Base-by-base conservation (phyloP, 2,329 filamentous ascomycete species). In the Cladosporium sp. region DNA sequence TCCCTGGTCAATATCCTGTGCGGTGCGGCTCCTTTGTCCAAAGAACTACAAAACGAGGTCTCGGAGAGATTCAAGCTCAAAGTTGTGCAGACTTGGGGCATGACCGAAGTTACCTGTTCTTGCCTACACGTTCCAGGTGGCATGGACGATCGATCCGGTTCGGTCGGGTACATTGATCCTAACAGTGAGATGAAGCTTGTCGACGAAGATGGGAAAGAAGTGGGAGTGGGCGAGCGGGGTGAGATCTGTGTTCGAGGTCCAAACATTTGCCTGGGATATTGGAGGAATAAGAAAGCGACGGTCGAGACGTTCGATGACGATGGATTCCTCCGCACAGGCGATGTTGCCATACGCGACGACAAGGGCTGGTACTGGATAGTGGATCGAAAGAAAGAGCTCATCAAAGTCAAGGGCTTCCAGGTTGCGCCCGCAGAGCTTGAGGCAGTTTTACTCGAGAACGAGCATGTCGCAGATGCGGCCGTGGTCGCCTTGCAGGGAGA, bases 31-130 rank as follows among this genome's bases (percentile, higher is more conserved):
- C 94, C 94, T 0, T 81, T 97, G 49, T 93, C 92, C 0, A 82
- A 84, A 36, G 92, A 97, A 68, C 85, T 98, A 2, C 90, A 94
- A 0, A 87, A 92, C 64, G 85, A 87, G 12, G 86, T 95, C 3
- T 92, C 92, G 82, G 79, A 86, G 21, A 87, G 92, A 7, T 86
- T 94, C 66, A 88, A 88, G 64, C 84, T 96, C 24, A 89, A 90
- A 2, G 88, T 97, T 67, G 97, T 96, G 82, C 94, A 98, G 79
- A 93, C 92, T 18, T 98, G 96, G 75, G 94, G 94, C 0, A 84
- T 98, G 7, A 92, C 89, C 4, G 94, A 98, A 81, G 96, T 92
- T 18, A 87, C 84, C 57, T 87, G 86, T 58, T 88, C 93, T 71
- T 73, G 67, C 55, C 67, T 77, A 8, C 76, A 78, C 60, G 77